Percentiles rank a stretch among this genome's conserved stretches.
These are phyloP conservation scores for Nematocida ironsii DNA, from an alignment of 371 early-diverging fungal genomes.

Conservation along the genomic window DNA sequence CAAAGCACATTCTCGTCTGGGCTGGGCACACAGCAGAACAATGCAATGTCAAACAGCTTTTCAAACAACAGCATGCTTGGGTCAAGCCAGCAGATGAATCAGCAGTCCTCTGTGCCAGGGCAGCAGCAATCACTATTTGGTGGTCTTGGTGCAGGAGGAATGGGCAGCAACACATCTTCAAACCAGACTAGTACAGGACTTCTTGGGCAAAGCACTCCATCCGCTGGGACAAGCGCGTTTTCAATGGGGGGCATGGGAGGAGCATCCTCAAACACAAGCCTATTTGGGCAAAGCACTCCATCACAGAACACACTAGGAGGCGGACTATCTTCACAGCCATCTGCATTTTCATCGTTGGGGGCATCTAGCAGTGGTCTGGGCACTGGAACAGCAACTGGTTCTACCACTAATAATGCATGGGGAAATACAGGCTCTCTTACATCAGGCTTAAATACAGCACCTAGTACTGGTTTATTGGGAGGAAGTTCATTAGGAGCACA, in stretches of 20 bases:
- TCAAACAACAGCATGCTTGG: neutral
- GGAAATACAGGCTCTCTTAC: neutral
- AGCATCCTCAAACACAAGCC: neutral
- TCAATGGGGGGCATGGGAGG: conserved; percentile 4
- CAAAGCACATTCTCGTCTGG: neutral
- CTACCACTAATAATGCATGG: neutral
- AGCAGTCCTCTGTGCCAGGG: neutral
- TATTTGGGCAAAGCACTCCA: neutral
- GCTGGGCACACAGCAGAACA: neutral
- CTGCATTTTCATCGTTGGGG: neutral
- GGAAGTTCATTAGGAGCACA: neutral
- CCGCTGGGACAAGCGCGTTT: neutral
- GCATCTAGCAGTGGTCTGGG: neutral
- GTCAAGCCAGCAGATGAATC: neutral
- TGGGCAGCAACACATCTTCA: neutral
- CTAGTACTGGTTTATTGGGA: neutral
- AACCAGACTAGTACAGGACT: neutral
- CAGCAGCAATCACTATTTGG: neutral
- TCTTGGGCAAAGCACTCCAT: neutral
- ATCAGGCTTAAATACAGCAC: neutral
- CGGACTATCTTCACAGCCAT: neutral
- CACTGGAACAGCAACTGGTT: neutral
- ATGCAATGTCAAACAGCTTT: neutral
- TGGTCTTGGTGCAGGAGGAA: neutral
- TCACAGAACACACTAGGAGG: neutral